Percentiles rank a stretch among this genome's conserved stretches.
Conservation (phyloP, 2,329 filamentous ascomycete genomes). For the Alternaria arbusti region DNA sequence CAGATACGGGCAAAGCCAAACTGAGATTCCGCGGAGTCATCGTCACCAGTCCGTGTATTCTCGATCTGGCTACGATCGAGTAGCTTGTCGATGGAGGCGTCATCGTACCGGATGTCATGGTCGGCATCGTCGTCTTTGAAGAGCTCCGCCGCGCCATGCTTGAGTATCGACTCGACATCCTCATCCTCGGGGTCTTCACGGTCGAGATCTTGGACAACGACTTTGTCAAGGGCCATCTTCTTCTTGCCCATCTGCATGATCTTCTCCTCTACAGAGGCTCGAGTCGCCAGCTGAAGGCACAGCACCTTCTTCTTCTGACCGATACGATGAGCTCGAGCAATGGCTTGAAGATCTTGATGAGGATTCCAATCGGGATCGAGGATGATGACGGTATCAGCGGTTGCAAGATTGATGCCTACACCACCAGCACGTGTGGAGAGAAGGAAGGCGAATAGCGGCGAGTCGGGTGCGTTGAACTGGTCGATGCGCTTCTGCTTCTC, state of each 20-base stretch:
- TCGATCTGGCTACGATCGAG: conserved; percentile 87
- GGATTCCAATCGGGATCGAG: conserved; percentile 97
- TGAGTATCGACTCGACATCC: conserved; percentile 86
- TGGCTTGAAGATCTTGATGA: conserved; percentile 94
- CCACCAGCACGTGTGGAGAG: conserved; percentile 93
- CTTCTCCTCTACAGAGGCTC: conserved; percentile 87
- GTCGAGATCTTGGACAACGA: conserved; percentile 91
- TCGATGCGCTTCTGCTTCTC: conserved; percentile 96
- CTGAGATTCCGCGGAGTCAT: conserved; percentile 74
- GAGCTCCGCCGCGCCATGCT: conserved; percentile 83
- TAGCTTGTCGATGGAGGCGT: conserved; percentile 81
- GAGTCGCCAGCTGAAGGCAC: conserved; percentile 93
- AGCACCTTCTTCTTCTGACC: conserved; percentile 96
- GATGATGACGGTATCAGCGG: conserved; percentile 97
- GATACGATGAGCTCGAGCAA: conserved; percentile 93
- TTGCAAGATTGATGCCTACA: conserved; percentile 96
- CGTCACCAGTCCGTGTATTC: conserved; percentile 68
- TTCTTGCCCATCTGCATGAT: conserved; percentile 95
- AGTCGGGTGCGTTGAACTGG: conserved; percentile 85
- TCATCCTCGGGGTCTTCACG: conserved; percentile 77
- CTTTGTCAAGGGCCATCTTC: conserved; percentile 95
- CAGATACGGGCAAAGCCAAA: conserved; percentile 93
- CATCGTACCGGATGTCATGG: conserved; percentile 80
- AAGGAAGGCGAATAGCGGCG: conserved; percentile 85
- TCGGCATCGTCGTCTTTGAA: conserved; percentile 77